Evolutionary conservation across 768 basidiomycete genomes (phyloP).

Genomic region (Agaricus subrufescens): DNA sequence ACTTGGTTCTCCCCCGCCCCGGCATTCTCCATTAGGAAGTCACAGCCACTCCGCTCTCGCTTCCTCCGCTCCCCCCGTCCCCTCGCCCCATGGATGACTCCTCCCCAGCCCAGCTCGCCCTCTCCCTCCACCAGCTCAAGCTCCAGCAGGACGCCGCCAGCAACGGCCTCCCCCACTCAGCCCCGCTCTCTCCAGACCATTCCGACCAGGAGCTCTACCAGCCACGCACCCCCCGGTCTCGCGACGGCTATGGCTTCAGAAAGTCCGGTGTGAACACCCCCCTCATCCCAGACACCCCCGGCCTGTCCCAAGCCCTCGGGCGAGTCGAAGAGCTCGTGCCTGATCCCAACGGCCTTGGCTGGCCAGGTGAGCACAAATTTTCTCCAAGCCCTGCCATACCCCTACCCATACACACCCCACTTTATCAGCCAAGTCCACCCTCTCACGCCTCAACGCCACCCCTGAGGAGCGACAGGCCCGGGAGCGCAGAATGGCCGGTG

Average conservation of each 20-base stretch:
- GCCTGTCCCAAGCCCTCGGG: constrained; percentile 26
- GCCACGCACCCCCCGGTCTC: constrained; percentile 32
- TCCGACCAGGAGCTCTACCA: background rate
- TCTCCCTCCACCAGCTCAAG: constrained; percentile 45
- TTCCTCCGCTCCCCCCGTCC: background rate
- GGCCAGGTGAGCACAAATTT: constrained; percentile 65
- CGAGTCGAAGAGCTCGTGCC: constrained; percentile 31
- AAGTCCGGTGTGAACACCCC: constrained; percentile 67
- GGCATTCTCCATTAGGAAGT: background rate
- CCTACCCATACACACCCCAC: constrained; percentile 2
- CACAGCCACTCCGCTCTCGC: constrained; percentile 8
- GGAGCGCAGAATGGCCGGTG: constrained; percentile 72
- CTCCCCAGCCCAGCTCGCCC: constrained; percentile 27
- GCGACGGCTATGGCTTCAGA: constrained; percentile 83
- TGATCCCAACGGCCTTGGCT: constrained; percentile 78
- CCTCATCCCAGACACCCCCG: constrained; percentile 28
- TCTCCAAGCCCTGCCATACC: background rate
- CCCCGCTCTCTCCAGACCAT: constrained; percentile 4
- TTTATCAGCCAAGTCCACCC: constrained; percentile 77
- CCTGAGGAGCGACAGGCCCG: constrained; percentile 66
- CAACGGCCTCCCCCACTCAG: constrained; percentile 7
- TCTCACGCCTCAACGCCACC: constrained; percentile 79
- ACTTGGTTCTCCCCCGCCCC: constrained; percentile 14
- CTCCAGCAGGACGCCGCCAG: constrained; percentile 18
- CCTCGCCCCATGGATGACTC: background rate